Evolutionary conservation across 1,284 basidiomycete species (phyloP), one percentile per base, ranked within the genome.

Genomic region (Kalmanozyma brasiliensis): DNA sequence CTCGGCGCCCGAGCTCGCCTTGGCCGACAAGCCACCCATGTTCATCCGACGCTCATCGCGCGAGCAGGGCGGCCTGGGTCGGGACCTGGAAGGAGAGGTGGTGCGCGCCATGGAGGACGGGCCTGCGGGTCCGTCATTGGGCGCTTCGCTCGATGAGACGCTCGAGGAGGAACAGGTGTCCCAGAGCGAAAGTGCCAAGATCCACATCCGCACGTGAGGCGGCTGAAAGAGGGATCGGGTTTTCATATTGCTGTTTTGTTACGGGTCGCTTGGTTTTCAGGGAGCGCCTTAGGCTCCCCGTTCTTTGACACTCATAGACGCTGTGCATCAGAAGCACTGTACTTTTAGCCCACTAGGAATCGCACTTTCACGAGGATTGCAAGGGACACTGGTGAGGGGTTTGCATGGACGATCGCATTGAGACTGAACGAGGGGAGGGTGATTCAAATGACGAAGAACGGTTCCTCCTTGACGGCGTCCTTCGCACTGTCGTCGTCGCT

Each of bases 61-160:
- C 32, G 75, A 73, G 42, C 77, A 79, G 44, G 77, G 68, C 3
- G 77, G 77, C 2, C 44, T 79, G 36, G 77, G 77, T n/a, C 49
- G 76, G 19, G 77, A 79, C 35, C 59, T 79, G 14, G 71, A 74
- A 11, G 73, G 71, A n/a, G 76, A 78, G 37, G 49, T 78, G 14
- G 59, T 74, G 16, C 34, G 69, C 5, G 69, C 69, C 1, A 72
- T 62, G 64, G 55, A 63, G 23, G 69, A 72, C 41, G 69, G 69
- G 3, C 23, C 17, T 2, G 68, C 65, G 2, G 67, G 67, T 13
- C 62, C 67, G 8, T 65, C 61, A 22, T 49, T 70, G 11, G 57
- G 61, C 19, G 42, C 43, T 13, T 60, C 62, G 36, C 55, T 70
- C 56, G 47, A 65, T 10, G 60, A 64, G 11, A 19, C 51, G 40